Percentiles rank a stretch among this genome's conserved stretches.
These are phyloP conservation scores for Kluyveromyces lactis DNA, from an alignment of 805 yeast genomes.

Conservation along the genomic window DNA sequence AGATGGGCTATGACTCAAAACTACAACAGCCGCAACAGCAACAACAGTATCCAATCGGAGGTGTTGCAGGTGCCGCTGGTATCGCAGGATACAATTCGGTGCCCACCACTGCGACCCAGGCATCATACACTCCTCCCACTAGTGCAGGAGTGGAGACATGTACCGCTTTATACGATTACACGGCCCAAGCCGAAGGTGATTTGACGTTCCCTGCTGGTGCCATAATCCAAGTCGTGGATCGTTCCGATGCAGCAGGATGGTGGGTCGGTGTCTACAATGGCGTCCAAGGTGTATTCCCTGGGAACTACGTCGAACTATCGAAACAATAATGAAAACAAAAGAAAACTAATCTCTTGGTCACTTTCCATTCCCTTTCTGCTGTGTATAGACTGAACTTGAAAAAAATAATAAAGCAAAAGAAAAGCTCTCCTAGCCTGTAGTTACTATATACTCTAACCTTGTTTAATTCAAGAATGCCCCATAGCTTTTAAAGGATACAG, in stretches of 20 bases:
- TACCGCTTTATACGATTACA: constrained; percentile 84
- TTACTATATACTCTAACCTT: too few relatives aligned
- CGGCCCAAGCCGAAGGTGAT: constrained; percentile 92
- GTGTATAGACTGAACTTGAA: too few relatives aligned
- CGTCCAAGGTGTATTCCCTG: constrained; percentile 88
- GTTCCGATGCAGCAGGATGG: constrained; percentile 88
- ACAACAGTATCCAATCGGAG: constrained; percentile 9
- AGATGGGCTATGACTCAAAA: not conserved
- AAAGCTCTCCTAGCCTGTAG: too few relatives aligned
- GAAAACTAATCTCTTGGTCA: too few relatives aligned
- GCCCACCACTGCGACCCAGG: constrained; percentile 11
- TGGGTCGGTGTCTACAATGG: constrained; percentile 92
- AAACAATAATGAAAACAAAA: constrained; percentile 9
- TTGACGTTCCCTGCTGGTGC: constrained; percentile 83
- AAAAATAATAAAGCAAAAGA: too few relatives aligned
- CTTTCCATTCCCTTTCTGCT: too few relatives aligned
- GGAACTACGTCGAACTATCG: constrained; percentile 82
- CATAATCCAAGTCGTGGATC: constrained; percentile 70
- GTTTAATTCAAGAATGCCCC: too few relatives aligned
- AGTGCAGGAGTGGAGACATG: constrained; percentile 49
- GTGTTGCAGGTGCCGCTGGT: constrained; percentile 10
- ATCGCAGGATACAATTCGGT: constrained; percentile 13
- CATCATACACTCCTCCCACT: constrained; percentile 15
- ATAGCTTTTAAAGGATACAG: too few relatives aligned
- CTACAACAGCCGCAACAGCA: constrained; percentile 13